Conservation (phyloP, 129 eudicot genomes). For the Chrysanthemum seticuspe region DNA sequence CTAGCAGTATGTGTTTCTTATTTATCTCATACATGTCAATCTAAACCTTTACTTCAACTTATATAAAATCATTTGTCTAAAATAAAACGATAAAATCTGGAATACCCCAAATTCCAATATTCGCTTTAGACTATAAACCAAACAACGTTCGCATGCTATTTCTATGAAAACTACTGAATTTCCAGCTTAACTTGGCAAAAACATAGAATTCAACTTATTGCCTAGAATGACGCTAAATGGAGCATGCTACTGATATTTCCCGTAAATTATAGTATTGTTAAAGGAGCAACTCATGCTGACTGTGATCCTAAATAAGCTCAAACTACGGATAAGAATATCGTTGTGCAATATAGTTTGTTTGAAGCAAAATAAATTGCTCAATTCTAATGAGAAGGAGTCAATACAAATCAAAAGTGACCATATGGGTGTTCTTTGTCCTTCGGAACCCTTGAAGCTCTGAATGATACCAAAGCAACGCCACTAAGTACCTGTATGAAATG, state of each 20-base stretch:
- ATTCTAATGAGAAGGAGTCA: slow-evolving; percentile 52
- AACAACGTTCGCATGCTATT: neutral
- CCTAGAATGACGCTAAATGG: slow-evolving; percentile 7
- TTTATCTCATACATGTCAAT: neutral
- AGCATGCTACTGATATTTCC: slow-evolving; percentile 6
- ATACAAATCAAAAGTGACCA: slow-evolving; percentile 89
- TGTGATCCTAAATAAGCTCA: neutral
- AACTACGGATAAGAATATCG: slow-evolving; percentile 1
- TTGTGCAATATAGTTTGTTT: neutral
- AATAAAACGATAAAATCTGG: too few relatives aligned
- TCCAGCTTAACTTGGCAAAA: neutral
- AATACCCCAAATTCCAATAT: too few relatives aligned
- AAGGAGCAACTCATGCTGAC: neutral
- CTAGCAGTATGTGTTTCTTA: neutral
- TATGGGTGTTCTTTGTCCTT: slow-evolving; percentile 99
- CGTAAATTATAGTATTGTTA: neutral
- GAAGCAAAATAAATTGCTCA: slow-evolving; percentile 12
- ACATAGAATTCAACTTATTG: neutral
- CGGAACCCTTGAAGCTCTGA: slow-evolving; percentile 86
- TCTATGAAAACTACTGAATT: neutral
- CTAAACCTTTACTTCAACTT: neutral
- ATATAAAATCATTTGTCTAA: slow-evolving; percentile 3
- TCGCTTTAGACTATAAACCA: neutral
- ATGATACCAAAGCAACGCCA: slow-evolving; percentile 86
- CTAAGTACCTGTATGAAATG: slow-evolving; percentile 73